Evolutionary conservation across 805 yeast species (phyloP), one percentile per base, ranked within the genome.

Genomic region (Kluyveromyces siamensis): DNA sequence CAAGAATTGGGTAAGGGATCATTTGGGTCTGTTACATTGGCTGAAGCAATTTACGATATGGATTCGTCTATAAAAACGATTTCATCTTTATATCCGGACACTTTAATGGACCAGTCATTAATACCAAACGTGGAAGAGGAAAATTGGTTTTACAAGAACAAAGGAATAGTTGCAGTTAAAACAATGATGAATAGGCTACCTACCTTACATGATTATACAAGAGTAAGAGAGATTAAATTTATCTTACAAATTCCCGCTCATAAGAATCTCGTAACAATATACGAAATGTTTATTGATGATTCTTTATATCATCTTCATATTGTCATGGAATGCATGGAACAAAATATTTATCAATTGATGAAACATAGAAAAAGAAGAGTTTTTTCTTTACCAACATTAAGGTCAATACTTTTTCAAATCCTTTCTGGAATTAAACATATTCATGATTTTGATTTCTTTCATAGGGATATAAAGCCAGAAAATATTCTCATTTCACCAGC

Each of bases 381-480:
- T 1, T 81, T 87, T 51, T 76, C 87, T 2, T 71, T 76, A 1
- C 66, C 67, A 27, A 80, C 88, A 2, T 63, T 87, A 52, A 81
- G 75, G 57, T 79, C 88, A 43, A 80, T 88, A 41, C 63, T 85
- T 43, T 67, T 81, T 10, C 97, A 90, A 63, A 64, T 90, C 1
- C 69, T 87, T 49, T 73, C 77, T 48, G 99, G 93, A 4, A 73
- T 90, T 27, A 76, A 80, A 49, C 97, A 91, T 64, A 88, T 91
- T 48, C 99, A 93, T 61, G 66, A 69, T 10, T 69, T 72, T 37
- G 66, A 70, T 27, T 79, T 71, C 54, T 69, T 78, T 50, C 98
- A 91, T 64, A 76, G 99, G 49, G 99, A 91, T 70, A 75, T 91
- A 44, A 91, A 91, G 66, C 98, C 99, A 0, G 97, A 91, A 60